A percentile compares a stretch with the other conserved stretches of the same genome.
These are phyloP conservation scores for Yamadazyma sp. DNA, from an alignment of 1,139 yeast species.

Conservation along the genomic window DNA sequence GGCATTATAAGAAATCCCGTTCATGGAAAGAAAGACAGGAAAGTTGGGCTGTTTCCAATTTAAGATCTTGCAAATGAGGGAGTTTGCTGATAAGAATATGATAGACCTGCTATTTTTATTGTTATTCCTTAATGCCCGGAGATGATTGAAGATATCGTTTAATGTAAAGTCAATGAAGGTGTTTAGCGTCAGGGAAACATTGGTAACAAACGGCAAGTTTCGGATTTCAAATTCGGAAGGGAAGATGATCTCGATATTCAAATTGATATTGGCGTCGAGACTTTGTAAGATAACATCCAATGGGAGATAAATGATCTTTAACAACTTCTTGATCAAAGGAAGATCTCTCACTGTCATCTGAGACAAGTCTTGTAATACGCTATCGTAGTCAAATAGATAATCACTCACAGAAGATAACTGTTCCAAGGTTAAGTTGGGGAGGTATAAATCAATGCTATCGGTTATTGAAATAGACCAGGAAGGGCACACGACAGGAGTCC, in stretches of 20 bases:
- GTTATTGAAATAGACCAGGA: constrained; percentile 61
- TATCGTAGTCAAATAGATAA: constrained; percentile 42
- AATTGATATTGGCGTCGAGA: constrained; percentile 59
- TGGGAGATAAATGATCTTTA: constrained; percentile 54
- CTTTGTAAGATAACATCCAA: constrained; percentile 58
- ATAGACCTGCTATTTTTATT: constrained; percentile 53
- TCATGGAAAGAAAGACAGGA: constrained; percentile 86
- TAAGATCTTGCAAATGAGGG: constrained; percentile 84
- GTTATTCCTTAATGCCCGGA: constrained; percentile 49
- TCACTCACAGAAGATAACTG: constrained; percentile 45
- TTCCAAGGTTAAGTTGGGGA: constrained; percentile 42
- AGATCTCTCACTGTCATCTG: constrained; percentile 40
- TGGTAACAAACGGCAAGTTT: constrained; percentile 52
- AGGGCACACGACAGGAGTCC: constrained; percentile 83
- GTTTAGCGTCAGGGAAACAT: constrained; percentile 55
- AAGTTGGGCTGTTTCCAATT: constrained; percentile 99
- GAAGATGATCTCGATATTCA: constrained; percentile 77
- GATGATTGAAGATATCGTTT: constrained; percentile 74
- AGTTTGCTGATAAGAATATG: constrained; percentile 82
- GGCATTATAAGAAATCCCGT: constrained; percentile 52
- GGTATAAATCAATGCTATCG: constrained; percentile 56
- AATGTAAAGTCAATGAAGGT: constrained; percentile 73
- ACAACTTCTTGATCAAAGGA: constrained; percentile 37
- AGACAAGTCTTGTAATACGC: constrained; percentile 41
- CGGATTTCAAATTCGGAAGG: constrained; percentile 73